Conservation (phyloP, 176 grass and related monocot genomes). For the Ensete ventricosum region DNA sequence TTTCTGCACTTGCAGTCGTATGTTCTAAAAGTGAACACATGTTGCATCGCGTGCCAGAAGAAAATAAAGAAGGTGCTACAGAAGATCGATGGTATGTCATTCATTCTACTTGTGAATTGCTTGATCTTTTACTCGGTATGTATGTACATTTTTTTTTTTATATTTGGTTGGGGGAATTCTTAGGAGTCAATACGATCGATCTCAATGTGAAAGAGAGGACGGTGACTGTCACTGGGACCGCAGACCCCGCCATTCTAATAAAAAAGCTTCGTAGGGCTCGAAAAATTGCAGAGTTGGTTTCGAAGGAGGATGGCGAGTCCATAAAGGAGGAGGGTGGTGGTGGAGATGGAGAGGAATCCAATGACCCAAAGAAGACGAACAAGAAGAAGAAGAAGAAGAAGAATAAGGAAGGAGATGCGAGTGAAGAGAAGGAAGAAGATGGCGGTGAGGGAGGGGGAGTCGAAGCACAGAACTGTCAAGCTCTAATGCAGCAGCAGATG, state of each 20-base stretch:
- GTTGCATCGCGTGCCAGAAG: constrained; percentile 50
- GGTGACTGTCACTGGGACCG: constrained; percentile 52
- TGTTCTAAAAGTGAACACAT: constrained; percentile 35
- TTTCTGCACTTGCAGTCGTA: constrained; percentile 16
- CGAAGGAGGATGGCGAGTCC: constrained; percentile 22
- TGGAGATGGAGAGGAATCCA: neutral
- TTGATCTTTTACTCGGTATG: too few species aligned
- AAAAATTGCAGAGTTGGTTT: constrained; percentile 57
- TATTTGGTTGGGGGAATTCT: neutral
- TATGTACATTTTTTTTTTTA: too few species aligned
- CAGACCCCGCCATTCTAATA: constrained; percentile 70
- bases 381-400: too few species aligned
- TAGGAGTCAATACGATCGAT: constrained; percentile 56
- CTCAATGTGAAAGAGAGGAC: constrained; percentile 64
- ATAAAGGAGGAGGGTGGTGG: too few species aligned
- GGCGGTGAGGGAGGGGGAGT: neutral
- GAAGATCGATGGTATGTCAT: constrained; percentile 28
- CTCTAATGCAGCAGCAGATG: constrained; percentile 8
- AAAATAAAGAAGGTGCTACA: constrained; percentile 40
- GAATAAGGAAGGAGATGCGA: too few species aligned
- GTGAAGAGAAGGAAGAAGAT: neutral
- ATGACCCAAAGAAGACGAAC: neutral
- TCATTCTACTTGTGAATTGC: neutral
- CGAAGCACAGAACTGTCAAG: neutral
- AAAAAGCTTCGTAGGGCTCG: constrained; percentile 78